Evolutionary conservation across 2,329 filamentous ascomycete species (phyloP), one percentile per base, ranked within the genome.

Genomic region (Calonectria henricotiae): DNA sequence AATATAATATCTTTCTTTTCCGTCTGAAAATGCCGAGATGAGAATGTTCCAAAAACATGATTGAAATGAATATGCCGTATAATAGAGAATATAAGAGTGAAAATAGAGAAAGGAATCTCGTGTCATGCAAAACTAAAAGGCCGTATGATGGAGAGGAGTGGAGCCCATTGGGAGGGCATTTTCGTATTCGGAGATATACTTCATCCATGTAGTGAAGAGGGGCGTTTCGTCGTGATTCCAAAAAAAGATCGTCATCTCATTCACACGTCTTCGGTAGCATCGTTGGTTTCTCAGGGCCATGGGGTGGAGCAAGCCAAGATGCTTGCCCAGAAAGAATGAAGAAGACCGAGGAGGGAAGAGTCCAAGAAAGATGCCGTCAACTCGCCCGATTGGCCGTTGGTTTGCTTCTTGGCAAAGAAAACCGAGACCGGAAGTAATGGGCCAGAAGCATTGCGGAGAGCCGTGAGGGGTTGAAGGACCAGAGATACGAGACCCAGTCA

Each of bases 401-500:
- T 32, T 51, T 46, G 62, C 49, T 39, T 46, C 46, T 54, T 82
- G 81, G 68, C 82, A 80, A 46, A 51, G 83, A 84, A 47, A 79
- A 81, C 68, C 82, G 82, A 76, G 82, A 79, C 72, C 82, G 78
- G 69, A 82, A 82, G 75, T 84, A 81, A 71, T 87, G 82, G 73
- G 84, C 83, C 71, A 84, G 83, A 68, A 89, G 82, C 74, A 88
- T 82, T 71, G 84, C 81, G 51, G 86, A 85, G 68, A 89, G 83
- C 76, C 83, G 83, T 43, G 86, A 89, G 25, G 86, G 86, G 69
- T 81, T 82, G 71, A 79, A 65, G 8, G 86, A 86, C 79, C 84
- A 86, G 70, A 89, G 84, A 74, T 87, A 87, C 44, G 77, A 76
- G 71, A 86, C 78, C 87, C 87, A 89, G 63, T 81, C 79, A 70